phyloP scores from a whole-genome alignment of 768 basidiomycete genomes.

The Suillus weaverae region DNA sequence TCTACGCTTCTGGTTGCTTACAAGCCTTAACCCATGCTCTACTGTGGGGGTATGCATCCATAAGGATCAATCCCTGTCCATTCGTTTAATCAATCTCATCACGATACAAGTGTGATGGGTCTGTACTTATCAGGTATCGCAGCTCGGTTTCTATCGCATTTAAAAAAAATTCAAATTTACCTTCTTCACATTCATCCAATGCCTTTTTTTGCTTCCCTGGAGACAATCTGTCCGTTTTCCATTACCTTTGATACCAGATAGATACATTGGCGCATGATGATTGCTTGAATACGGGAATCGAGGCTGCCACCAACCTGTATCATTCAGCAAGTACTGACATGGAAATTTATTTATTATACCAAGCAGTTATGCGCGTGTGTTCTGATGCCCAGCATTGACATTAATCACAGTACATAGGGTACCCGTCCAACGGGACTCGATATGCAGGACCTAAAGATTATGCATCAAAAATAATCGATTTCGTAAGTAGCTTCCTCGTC shows the following conservation, averaged over 20 bases:
- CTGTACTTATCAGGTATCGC: conserved; percentile 28
- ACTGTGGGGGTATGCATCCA: conserved; percentile 23
- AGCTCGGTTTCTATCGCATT: conserved; percentile 4
- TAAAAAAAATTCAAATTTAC: neutral
- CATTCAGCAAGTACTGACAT: neutral
- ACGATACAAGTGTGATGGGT: conserved; percentile 15
- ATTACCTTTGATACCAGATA: conserved; percentile 5
- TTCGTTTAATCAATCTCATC: conserved; percentile 30
- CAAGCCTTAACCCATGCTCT: neutral
- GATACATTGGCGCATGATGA: neutral
- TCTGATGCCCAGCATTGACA: neutral
- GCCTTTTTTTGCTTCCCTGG: neutral
- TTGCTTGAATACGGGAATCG: neutral
- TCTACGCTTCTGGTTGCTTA: neutral
- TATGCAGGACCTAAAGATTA: neutral
- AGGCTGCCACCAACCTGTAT: neutral
- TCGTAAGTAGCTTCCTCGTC: neutral
- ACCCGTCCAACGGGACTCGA: neutral
- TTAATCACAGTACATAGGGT: neutral
- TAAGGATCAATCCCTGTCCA: conserved; percentile 27
- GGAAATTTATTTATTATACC: neutral
- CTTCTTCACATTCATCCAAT: conserved; percentile 10
- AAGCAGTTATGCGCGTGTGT: neutral
- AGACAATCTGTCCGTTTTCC: neutral
- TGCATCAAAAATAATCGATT: neutral